Evolutionary conservation across 495 filamentous ascomycete genomes (phyloP).

Genomic region (Talaromyces stipitatus): DNA sequence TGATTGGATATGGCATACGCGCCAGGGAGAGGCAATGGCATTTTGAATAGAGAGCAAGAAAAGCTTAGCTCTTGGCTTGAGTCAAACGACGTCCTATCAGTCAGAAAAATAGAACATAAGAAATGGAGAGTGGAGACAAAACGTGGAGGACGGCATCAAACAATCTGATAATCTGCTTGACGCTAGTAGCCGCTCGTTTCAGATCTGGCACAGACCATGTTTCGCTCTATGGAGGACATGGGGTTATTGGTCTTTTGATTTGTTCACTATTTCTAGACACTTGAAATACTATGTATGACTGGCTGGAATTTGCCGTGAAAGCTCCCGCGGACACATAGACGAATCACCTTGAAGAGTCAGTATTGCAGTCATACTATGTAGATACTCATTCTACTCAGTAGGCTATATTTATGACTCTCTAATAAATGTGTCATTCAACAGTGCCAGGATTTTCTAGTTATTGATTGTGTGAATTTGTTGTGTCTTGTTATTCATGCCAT

Average conservation of each 20-base stretch:
- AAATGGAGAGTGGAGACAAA: not conserved
- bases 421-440: not conserved
- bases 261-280: not conserved
- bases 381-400: not conserved
- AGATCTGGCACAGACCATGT: constrained; percentile 1
- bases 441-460: not conserved
- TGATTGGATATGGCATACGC: not conserved
- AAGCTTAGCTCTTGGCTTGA: not conserved
- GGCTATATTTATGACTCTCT: not conserved
- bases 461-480: not conserved
- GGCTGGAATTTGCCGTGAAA: not conserved
- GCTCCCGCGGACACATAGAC: not conserved
- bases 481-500: not conserved
- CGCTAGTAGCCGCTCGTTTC: constrained; percentile 3
- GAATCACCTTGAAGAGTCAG: not conserved
- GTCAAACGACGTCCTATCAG: not conserved
- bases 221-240: not conserved
- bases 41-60: not conserved
- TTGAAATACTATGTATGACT: not conserved
- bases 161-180: not conserved
- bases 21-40: not conserved
- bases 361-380: not conserved
- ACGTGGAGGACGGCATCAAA: not conserved
- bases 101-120: not conserved
- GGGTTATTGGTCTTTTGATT: not conserved